Evolutionary conservation across 179 eudicot genomes (phyloP).

Genomic region (Vitellaria paradoxa): DNA sequence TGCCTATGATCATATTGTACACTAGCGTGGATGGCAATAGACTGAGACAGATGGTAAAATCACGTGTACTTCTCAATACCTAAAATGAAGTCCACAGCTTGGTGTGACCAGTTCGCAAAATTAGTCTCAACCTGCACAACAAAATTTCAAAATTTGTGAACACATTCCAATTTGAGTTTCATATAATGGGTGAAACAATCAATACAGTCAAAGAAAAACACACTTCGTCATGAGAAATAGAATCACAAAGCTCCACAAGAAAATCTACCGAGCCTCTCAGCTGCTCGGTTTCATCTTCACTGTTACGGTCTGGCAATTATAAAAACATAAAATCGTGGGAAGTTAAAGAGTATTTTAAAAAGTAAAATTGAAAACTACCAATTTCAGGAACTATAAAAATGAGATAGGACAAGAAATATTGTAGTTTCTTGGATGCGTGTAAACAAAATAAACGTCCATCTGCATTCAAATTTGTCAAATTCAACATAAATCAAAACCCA

Average conservation of each 20-base stretch:
- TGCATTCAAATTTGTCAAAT: background rate
- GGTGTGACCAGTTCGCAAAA: conserved; percentile 74
- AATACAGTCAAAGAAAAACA: conserved; percentile 6
- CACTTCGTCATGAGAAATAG: conserved; percentile 41
- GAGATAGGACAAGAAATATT: too few species aligned
- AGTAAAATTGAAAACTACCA: too few species aligned
- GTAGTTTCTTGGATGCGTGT: background rate
- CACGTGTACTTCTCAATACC: conserved; percentile 33
- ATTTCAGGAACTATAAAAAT: too few species aligned
- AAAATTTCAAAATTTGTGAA: background rate
- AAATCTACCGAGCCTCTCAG: conserved; percentile 78
- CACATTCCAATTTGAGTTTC: background rate
- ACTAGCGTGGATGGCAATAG: too few species aligned
- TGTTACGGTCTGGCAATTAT: conserved; percentile 40
- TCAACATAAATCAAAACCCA: background rate
- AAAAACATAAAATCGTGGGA: background rate
- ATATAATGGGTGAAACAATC: background rate
- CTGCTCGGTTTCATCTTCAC: conserved; percentile 64
- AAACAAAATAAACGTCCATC: background rate
- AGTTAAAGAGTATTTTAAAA: too few species aligned
- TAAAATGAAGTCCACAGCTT: conserved; percentile 77
- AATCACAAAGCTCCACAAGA: conserved; percentile 81
- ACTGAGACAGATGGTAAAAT: too few species aligned
- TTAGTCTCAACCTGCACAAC: conserved; percentile 44
- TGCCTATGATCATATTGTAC: too few species aligned